Conservation (phyloP, 2,329 filamentous ascomycete genomes). For the Xenosphaeropsis pyriputrescens region DNA sequence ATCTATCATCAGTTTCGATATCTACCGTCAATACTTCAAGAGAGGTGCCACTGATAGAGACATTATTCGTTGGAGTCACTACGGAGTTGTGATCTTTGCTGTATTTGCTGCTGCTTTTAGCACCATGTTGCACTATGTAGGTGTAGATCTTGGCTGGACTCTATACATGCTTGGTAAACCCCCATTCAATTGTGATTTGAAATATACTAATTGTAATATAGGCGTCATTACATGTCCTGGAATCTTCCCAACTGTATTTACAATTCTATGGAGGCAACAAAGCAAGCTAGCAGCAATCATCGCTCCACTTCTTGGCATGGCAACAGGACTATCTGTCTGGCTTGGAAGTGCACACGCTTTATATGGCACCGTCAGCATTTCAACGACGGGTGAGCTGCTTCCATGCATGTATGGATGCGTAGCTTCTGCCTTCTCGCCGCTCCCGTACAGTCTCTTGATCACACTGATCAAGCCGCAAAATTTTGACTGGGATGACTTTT, state of each 20-base stretch:
- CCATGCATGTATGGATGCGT: conserved; percentile 38
- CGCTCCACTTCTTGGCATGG: conserved; percentile 32
- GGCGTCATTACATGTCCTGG: conserved; percentile 36
- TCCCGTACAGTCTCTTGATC: conserved; percentile 28
- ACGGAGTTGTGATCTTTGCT: conserved; percentile 35
- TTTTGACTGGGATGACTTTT: conserved; percentile 22
- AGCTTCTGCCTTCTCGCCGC: conserved; percentile 27
- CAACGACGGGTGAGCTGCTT: conserved; percentile 29
- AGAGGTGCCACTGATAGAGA: conserved; percentile 43
- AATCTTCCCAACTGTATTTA: conserved; percentile 36
- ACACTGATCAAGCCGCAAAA: conserved; percentile 20
- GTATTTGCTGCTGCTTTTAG: conserved; percentile 34
- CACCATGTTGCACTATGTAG: conserved; percentile 35
- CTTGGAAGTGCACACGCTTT: conserved; percentile 29
- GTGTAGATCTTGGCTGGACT: conserved; percentile 37
- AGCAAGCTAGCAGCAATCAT: conserved; percentile 31
- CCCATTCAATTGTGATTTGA: not conserved
- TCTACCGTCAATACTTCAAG: conserved; percentile 75
- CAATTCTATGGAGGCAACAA: conserved; percentile 35
- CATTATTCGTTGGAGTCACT: conserved; percentile 34
- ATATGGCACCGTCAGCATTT: conserved; percentile 30
- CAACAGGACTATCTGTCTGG: conserved; percentile 36
- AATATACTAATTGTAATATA: conserved; percentile 3
- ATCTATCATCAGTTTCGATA: conserved; percentile 72
- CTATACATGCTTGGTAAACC: conserved; percentile 32